These are phyloP conservation scores for Phytomonas sp. DNA, from an alignment of 208 protist species.

Conservation along the genomic window DNA sequence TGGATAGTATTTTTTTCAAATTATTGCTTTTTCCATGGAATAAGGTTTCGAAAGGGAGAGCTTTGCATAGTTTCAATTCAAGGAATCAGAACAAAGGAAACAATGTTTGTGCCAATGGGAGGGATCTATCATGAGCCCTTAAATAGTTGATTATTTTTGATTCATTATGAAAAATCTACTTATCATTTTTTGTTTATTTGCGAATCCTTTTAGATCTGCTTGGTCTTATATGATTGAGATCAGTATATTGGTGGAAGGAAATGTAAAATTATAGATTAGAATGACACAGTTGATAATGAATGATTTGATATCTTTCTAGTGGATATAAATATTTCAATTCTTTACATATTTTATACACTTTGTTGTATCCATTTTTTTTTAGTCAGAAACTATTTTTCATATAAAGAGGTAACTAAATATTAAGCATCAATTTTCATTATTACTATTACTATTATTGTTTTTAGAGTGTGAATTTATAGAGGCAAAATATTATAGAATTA, in stretches of 20 bases:
- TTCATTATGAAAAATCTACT: neutral
- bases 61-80: neutral
- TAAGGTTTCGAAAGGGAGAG: neutral
- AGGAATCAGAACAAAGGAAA: neutral
- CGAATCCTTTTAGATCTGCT: neutral
- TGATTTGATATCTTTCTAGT: neutral
- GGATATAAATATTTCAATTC: neutral
- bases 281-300: neutral
- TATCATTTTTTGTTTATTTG: conserved; percentile 5
- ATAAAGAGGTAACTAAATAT: neutral
- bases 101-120: neutral
- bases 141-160: conserved; percentile 4
- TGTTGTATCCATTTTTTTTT: neutral
- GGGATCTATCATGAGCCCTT: neutral
- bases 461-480: neutral
- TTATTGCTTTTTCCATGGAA: neutral
- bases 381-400: neutral
- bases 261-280: neutral
- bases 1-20: neutral
- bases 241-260: neutral
- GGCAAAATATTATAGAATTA: neutral
- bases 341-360: neutral
- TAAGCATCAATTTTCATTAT: neutral
- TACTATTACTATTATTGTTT: neutral
- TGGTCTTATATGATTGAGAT: neutral